Percentiles rank a stretch among this genome's conserved stretches.
These are phyloP conservation scores for Naganishia albida DNA, from an alignment of 1,284 basidiomycete genomes.

Conservation along the genomic window DNA sequence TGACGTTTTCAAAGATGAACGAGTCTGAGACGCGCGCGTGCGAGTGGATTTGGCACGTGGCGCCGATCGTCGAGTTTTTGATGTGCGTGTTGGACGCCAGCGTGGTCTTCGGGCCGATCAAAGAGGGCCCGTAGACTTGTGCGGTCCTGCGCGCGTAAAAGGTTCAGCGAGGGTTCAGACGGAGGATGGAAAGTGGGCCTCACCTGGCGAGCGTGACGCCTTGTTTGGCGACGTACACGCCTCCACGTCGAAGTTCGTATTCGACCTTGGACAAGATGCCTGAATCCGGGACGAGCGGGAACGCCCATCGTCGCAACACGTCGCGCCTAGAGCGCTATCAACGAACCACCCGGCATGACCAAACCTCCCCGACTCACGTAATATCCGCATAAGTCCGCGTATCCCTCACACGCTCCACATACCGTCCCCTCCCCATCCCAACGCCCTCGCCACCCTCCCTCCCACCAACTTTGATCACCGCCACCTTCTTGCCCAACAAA, in stretches of 20 bases:
- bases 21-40: slow-evolving; percentile 68
- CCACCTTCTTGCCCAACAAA: slow-evolving; percentile 90
- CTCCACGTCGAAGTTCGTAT: slow-evolving; percentile 80
- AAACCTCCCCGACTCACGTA: slow-evolving; percentile 58
- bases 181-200: no score
- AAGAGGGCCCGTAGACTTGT: slow-evolving; percentile 43
- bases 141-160: slow-evolving; percentile 55
- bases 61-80: slow-evolving; percentile 68
- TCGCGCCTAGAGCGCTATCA: slow-evolving; percentile 67
- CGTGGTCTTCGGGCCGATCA: slow-evolving; percentile 44
- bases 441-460: slow-evolving; percentile 33
- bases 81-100: slow-evolving; percentile 48
- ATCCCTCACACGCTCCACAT: slow-evolving; percentile 84
- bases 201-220: slow-evolving; percentile 74
- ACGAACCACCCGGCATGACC: no score
- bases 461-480: slow-evolving; percentile 75
- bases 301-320: slow-evolving; percentile 87
- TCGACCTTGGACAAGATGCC: slow-evolving; percentile 77
- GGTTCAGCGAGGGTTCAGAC: neutral
- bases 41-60: slow-evolving; percentile 77
- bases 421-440: slow-evolving; percentile 60
- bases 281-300: slow-evolving; percentile 90
- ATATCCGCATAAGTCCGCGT: slow-evolving; percentile 86
- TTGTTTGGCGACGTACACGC: slow-evolving; percentile 79
- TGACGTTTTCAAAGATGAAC: slow-evolving; percentile 78